Conservation (phyloP, 2,329 filamentous ascomycete genomes). For the Microdochium bolleyi region DNA sequence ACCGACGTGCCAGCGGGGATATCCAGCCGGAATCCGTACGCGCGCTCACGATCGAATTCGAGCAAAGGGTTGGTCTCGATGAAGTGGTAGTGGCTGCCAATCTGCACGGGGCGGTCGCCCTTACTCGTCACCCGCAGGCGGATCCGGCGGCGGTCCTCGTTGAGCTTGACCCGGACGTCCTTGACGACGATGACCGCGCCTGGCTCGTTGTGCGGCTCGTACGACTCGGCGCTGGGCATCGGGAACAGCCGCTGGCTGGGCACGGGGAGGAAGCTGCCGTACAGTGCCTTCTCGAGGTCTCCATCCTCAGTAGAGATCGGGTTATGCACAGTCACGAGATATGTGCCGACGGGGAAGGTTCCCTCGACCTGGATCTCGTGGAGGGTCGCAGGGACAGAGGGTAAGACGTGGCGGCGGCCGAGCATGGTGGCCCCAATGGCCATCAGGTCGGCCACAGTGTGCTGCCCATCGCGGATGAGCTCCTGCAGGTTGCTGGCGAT, state of each 20-base stretch:
- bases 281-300: slow-evolving; percentile 77
- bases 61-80: slow-evolving; percentile 89
- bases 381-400: slow-evolving; percentile 71
- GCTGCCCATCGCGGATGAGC: slow-evolving; percentile 92
- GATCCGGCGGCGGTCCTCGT: slow-evolving; percentile 66
- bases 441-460: slow-evolving; percentile 92
- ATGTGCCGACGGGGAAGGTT: slow-evolving; percentile 84
- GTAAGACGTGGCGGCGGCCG: slow-evolving; percentile 83
- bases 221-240: slow-evolving; percentile 54
- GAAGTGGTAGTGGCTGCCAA: slow-evolving; percentile 94
- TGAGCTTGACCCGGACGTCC: slow-evolving; percentile 59
- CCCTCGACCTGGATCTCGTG: slow-evolving; percentile 88
- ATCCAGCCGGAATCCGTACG: slow-evolving; percentile 82
- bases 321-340: slow-evolving; percentile 89
- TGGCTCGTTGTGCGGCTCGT: slow-evolving; percentile 60
- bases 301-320: slow-evolving; percentile 83
- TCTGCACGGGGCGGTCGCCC: slow-evolving; percentile 85
- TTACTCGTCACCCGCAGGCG: slow-evolving; percentile 72
- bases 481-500: slow-evolving; percentile 90
- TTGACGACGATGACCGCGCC: slow-evolving; percentile 72
- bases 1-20: slow-evolving; percentile 88
- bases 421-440: slow-evolving; percentile 84
- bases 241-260: slow-evolving; percentile 64
- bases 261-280: slow-evolving; percentile 83
- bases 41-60: slow-evolving; percentile 74